phyloP scores from a whole-genome alignment of 2,329 filamentous ascomycete species.

The Colletotrichum musae region DNA sequence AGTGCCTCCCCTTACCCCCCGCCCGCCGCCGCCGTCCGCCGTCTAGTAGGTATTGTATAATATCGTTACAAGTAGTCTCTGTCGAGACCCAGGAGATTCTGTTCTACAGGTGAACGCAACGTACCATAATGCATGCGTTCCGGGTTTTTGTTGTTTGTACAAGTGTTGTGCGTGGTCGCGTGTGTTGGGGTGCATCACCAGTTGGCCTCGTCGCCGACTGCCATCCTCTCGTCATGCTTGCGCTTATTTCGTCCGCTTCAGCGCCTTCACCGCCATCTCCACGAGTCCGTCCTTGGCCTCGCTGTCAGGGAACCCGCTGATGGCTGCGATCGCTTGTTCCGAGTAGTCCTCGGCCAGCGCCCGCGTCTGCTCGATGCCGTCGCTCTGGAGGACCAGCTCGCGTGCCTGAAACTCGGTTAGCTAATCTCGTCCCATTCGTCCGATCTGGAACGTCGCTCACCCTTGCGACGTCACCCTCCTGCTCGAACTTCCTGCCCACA shows the following conservation, averaged over 20 bases:
- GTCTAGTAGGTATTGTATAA: conserved; percentile 39
- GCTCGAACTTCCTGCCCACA: conserved; percentile 91
- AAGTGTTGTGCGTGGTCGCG: not conserved
- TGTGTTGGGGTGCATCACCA: not conserved
- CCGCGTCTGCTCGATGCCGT: conserved; percentile 93
- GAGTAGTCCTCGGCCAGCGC: conserved; percentile 92
- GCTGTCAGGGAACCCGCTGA: conserved; percentile 88
- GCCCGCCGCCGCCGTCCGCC: conserved; percentile 14
- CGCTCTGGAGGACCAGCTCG: conserved; percentile 84
- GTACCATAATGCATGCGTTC: conserved; percentile 38
- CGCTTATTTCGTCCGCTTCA: conserved; percentile 86
- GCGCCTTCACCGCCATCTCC: conserved; percentile 94
- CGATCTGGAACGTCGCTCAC: conserved; percentile 65
- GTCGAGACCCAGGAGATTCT: conserved; percentile 31
- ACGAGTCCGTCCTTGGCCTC: conserved; percentile 93
- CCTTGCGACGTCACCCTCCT: conserved; percentile 86
- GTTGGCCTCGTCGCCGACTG: not conserved
- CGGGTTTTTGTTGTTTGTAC: conserved; percentile 32
- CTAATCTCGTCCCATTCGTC: conserved; percentile 29
- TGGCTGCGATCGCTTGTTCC: conserved; percentile 88
- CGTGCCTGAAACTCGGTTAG: conserved; percentile 75
- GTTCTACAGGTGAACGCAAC: conserved; percentile 39
- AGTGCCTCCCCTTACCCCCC: not conserved
- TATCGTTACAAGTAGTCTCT: conserved; percentile 42
- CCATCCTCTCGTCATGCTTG: not conserved